phyloP scores from a whole-genome alignment of 345 rosid species.

The Gossypium raimondii region DNA sequence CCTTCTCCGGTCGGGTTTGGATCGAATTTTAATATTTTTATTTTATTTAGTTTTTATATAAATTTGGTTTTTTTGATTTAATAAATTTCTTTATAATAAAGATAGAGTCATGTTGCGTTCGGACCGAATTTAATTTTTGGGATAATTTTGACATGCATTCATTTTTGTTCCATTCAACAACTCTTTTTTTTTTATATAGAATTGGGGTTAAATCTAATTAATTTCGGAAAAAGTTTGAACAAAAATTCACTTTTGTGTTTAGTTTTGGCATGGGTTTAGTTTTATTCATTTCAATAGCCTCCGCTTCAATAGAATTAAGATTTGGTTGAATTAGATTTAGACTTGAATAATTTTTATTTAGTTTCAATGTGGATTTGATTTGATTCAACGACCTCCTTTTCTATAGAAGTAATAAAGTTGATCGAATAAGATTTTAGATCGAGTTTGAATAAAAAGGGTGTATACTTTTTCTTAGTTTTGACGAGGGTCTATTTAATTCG shows the following conservation, averaged over 20 bases:
- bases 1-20: too few species aligned
- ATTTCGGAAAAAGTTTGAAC: background rate
- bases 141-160: too few species aligned
- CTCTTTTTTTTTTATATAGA: too few species aligned
- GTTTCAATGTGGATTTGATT: background rate
- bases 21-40: too few species aligned
- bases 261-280: background rate
- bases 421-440: background rate
- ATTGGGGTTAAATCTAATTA: background rate
- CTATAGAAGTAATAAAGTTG: background rate
- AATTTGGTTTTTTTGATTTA: too few species aligned
- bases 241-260: background rate
- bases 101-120: too few species aligned
- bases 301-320: background rate
- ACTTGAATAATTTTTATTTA: background rate
- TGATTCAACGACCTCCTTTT: background rate
- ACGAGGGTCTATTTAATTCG: background rate
- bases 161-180: too few species aligned
- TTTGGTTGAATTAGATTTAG: background rate
- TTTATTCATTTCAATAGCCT: background rate
- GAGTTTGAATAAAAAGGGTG: background rate
- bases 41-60: too few species aligned
- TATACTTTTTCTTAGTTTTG: background rate
- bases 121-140: too few species aligned
- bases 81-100: too few species aligned